Percentiles rank a stretch among this genome's conserved stretches.
phyloP scores from a whole-genome alignment of 2,329 filamentous ascomycete genomes.

The Aspergillus luchuensis region DNA sequence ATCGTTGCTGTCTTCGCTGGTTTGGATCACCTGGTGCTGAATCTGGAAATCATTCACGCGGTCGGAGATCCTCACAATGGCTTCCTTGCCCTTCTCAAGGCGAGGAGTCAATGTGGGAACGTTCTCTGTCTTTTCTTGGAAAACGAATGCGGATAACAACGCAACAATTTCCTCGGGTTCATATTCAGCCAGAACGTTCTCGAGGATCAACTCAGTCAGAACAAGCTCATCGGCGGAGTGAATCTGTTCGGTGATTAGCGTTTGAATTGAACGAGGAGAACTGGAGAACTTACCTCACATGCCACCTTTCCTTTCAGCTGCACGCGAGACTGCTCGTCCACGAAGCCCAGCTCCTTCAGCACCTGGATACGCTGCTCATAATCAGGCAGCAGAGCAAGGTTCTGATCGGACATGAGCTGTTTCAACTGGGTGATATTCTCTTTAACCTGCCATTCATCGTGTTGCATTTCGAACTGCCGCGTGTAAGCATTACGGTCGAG shows the following conservation, averaged over 20 bases:
- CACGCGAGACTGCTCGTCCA: conserved; percentile 83
- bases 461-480: conserved; percentile 82
- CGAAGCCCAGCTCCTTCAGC: conserved; percentile 86
- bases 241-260: conserved; percentile 54
- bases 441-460: conserved; percentile 95
- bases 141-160: conserved; percentile 89
- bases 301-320: conserved; percentile 98
- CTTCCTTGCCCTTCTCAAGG: conserved; percentile 78
- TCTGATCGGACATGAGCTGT: conserved; percentile 90
- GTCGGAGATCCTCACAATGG: conserved; percentile 86
- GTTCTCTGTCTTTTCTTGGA: conserved; percentile 91
- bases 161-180: conserved; percentile 97
- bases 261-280: not conserved
- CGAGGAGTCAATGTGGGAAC: conserved; percentile 78
- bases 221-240: conserved; percentile 96
- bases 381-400: conserved; percentile 90
- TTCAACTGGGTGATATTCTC: conserved; percentile 88
- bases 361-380: conserved; percentile 95
- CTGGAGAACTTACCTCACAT: conserved; percentile 65
- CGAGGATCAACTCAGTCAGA: conserved; percentile 90
- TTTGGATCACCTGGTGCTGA: conserved; percentile 86
- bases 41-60: conserved; percentile 91
- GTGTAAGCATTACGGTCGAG: conserved; percentile 24
- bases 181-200: conserved; percentile 93
- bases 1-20: conserved; percentile 86